phyloP scores from a whole-genome alignment of 495 filamentous ascomycete genomes.

The Podospora tetraspora region DNA sequence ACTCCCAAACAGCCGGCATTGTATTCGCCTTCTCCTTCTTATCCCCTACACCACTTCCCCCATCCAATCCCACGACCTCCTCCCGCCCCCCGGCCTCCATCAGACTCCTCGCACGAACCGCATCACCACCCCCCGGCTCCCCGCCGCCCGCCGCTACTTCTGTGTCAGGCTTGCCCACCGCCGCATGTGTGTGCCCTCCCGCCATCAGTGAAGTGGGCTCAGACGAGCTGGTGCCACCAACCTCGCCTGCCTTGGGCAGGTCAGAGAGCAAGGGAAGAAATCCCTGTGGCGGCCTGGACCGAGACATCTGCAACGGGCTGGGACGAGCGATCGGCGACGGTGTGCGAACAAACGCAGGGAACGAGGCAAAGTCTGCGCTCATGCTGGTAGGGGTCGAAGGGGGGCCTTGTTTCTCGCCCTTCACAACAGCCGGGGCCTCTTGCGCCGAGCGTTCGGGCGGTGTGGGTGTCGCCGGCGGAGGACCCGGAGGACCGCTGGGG shows the following conservation, averaged over 20 bases:
- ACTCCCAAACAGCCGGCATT: not conserved
- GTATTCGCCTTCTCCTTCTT: not conserved
- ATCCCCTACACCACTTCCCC: not conserved
- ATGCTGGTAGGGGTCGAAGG: not conserved
- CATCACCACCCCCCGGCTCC: slow-evolving; percentile 5
- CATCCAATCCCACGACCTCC: not conserved
- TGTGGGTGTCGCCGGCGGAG: not conserved
- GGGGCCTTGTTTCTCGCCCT: too few relatives aligned
- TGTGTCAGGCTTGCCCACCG: not conserved
- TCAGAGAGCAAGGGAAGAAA: not conserved
- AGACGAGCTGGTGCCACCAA: not conserved
- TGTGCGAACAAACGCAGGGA: not conserved
- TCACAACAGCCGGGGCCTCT: too few relatives aligned
- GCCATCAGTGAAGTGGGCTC: not conserved
- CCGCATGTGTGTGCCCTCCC: not conserved
- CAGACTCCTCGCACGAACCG: not conserved
- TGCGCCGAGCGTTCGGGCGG: too few relatives aligned
- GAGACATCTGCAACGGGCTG: too few relatives aligned
- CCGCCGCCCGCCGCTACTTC: not conserved
- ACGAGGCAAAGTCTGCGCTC: not conserved
- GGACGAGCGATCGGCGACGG: not conserved
- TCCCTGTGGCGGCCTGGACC: too few relatives aligned
- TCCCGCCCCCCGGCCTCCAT: not conserved
- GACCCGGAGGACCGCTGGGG: not conserved
- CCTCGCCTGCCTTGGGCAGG: not conserved